phyloP scores from a whole-genome alignment of 371 early-diverging fungal species.

The Synchytrium microbalum region DNA sequence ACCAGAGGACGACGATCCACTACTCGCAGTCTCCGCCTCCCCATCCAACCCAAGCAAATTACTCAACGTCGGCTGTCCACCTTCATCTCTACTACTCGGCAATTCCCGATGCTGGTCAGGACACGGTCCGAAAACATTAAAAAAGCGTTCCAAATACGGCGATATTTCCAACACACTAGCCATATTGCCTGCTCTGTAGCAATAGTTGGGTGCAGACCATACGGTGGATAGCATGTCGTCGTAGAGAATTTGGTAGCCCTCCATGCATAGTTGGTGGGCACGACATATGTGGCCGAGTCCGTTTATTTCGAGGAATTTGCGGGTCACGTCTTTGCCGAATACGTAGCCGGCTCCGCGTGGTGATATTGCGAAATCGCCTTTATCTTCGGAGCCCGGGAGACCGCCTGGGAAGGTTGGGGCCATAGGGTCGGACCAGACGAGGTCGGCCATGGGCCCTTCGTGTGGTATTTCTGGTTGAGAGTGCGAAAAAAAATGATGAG shows the following conservation, averaged over 20 bases:
- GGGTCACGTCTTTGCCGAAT: constrained; percentile 79
- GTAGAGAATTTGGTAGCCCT: constrained; percentile 86
- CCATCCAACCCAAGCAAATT: not conserved
- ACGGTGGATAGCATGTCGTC: constrained; percentile 82
- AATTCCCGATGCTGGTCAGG: constrained; percentile 64
- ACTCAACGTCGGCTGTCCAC: not conserved
- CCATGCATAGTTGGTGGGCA: constrained; percentile 95
- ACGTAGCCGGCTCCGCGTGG: constrained; percentile 92
- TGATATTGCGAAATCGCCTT: constrained; percentile 72
- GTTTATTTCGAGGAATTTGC: constrained; percentile 77
- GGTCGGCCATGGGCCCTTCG: constrained; percentile 97
- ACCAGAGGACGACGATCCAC: too few relatives aligned
- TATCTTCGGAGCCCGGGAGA: constrained; percentile 41
- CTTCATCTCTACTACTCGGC: not conserved
- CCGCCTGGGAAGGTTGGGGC: constrained; percentile 13
- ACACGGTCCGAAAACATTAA: constrained; percentile 85
- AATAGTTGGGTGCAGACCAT: constrained; percentile 90
- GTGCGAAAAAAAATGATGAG: constrained; percentile 13
- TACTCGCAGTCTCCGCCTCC: not conserved
- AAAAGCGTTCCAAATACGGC: constrained; percentile 65
- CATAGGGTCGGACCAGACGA: constrained; percentile 98
- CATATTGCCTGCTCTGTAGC: constrained; percentile 92
- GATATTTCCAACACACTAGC: constrained; percentile 89
- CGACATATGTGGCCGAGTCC: constrained; percentile 80
- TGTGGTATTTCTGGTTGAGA: constrained; percentile 67